Conservation (phyloP, 2,329 filamentous ascomycete genomes). For the Rutstroemia sydowiana region DNA sequence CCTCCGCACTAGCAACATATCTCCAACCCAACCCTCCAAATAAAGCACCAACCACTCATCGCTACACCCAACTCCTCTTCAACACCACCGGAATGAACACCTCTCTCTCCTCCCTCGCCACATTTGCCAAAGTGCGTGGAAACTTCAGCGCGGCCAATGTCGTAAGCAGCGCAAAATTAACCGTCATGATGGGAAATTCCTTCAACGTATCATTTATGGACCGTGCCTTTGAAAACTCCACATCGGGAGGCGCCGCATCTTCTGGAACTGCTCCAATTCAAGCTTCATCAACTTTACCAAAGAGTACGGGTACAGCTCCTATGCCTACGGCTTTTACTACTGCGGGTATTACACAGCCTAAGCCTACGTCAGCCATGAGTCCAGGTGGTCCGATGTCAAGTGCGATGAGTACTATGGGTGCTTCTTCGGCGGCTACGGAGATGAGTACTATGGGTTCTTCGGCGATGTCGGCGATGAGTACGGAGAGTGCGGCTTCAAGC, state of each 20-base stretch:
- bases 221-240: not conserved
- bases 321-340: too few species aligned
- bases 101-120: slow-evolving; percentile 4
- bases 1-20: slow-evolving; percentile 20
- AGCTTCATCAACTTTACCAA: not conserved
- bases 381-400: too few species aligned
- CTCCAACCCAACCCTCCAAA: slow-evolving; percentile 22
- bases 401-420: too few species aligned
- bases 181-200: slow-evolving; percentile 11
- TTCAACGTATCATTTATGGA: slow-evolving; percentile 12
- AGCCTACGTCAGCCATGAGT: too few species aligned
- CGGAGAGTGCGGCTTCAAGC: not conserved
- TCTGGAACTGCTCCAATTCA: too few species aligned
- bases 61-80: slow-evolving; percentile 24
- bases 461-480: too few species aligned
- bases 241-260: not conserved
- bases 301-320: not conserved
- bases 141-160: slow-evolving; percentile 7
- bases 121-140: not conserved
- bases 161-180: not conserved
- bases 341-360: too few species aligned
- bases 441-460: too few species aligned
- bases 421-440: too few species aligned
- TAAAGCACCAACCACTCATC: slow-evolving; percentile 20
- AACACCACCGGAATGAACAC: slow-evolving; percentile 18